phyloP scores from a whole-genome alignment of 2,329 filamentous ascomycete species.

The Chaetomium sp. region DNA sequence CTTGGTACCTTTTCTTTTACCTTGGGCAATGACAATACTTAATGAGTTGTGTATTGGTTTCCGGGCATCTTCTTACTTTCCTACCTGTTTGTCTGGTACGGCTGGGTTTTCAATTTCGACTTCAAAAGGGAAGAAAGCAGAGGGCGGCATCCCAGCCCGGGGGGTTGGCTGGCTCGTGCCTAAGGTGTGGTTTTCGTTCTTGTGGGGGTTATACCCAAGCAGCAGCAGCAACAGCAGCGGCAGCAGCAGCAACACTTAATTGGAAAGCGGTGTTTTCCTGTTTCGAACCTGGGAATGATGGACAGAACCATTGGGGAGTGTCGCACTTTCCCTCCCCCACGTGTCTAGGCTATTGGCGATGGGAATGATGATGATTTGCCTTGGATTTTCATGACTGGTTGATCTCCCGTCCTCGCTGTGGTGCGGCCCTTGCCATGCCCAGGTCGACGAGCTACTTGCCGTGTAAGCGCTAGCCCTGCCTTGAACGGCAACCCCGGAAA shows the following conservation, averaged over 20 bases:
- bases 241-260: background rate
- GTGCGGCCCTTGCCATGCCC: background rate
- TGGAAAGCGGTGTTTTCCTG: background rate
- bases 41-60: slow-evolving; percentile 9
- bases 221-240: too few relatives aligned
- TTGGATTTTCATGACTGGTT: background rate
- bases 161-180: background rate
- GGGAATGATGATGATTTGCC: background rate
- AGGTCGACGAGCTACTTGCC: background rate
- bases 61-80: background rate
- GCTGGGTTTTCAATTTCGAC: background rate
- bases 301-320: background rate
- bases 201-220: slow-evolving; percentile 1
- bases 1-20: background rate
- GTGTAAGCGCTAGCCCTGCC: background rate
- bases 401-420: background rate
- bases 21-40: slow-evolving; percentile 18
- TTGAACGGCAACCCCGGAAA: background rate
- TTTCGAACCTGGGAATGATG: background rate
- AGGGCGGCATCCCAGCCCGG: background rate
- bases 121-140: background rate
- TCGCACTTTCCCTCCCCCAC: background rate
- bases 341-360: background rate
- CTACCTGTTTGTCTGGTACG: background rate
- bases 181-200: background rate